Percentiles rank a stretch among this genome's conserved stretches.
Evolutionary conservation across 2,329 filamentous ascomycete genomes (phyloP).

Genomic region (Pseudogymnoascus sp.): DNA sequence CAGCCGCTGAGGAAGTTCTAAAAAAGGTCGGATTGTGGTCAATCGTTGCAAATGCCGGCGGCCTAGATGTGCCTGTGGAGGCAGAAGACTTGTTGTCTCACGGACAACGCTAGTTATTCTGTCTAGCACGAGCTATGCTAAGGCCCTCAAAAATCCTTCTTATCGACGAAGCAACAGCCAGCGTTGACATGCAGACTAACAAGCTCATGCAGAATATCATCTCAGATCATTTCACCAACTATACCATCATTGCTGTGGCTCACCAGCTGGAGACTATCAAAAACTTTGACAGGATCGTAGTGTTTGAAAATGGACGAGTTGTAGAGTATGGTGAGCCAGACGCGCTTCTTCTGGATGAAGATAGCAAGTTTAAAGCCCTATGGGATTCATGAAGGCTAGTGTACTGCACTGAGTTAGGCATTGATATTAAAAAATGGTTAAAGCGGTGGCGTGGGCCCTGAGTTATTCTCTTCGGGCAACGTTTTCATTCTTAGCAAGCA

Average conservation of each 20-base stretch:
- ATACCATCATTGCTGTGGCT: constrained; percentile 39
- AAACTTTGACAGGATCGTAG: constrained; percentile 38
- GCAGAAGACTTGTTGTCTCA: constrained; percentile 31
- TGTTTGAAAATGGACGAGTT: constrained; percentile 45
- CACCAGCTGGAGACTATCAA: constrained; percentile 32
- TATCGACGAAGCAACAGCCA: constrained; percentile 27
- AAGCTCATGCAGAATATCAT: constrained; percentile 46
- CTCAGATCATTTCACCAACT: constrained; percentile 39
- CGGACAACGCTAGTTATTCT: constrained; percentile 42
- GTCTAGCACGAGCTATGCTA: constrained; percentile 40
- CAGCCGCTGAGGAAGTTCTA: constrained; percentile 36
- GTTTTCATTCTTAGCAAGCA: too few species aligned
- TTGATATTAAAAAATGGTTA: background rate
- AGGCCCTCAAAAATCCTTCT: constrained; percentile 29
- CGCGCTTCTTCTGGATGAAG: constrained; percentile 43
- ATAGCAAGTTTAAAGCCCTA: constrained; percentile 14
- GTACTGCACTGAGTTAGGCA: background rate
- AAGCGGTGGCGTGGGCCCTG: background rate
- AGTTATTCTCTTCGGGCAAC: background rate
- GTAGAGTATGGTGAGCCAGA: constrained; percentile 81
- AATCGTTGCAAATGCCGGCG: constrained; percentile 31
- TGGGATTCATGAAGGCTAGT: constrained; percentile 14
- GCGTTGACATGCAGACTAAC: constrained; percentile 45
- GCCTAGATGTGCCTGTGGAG: constrained; percentile 31
- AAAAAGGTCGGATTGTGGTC: constrained; percentile 37